Conservation (phyloP, 352 stramenopile genomes). For the Phytopythium aichiense region DNA sequence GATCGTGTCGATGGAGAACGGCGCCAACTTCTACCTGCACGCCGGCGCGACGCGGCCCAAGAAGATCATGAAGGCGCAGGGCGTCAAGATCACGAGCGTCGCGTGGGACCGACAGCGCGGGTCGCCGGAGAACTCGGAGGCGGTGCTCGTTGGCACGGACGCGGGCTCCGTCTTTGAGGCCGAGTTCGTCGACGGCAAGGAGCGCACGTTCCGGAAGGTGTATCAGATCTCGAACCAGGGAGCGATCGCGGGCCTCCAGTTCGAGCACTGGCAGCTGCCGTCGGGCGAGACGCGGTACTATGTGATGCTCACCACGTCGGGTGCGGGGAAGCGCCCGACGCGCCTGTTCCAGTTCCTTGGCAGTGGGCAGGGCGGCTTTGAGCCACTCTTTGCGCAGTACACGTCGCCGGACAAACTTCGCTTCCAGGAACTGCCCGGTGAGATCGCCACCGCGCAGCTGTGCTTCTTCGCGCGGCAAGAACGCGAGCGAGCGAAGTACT, state of each 20-base stretch:
- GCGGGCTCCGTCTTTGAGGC: slow-evolving; percentile 76
- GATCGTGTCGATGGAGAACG: slow-evolving; percentile 86
- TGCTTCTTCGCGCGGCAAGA: slow-evolving; percentile 77
- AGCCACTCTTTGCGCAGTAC: slow-evolving; percentile 85
- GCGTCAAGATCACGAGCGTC: slow-evolving; percentile 70
- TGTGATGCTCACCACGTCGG: slow-evolving; percentile 82
- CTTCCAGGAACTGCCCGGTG: slow-evolving; percentile 89
- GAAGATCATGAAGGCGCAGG: slow-evolving; percentile 85
- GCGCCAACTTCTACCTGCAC: slow-evolving; percentile 85
- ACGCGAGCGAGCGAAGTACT: slow-evolving; percentile 80
- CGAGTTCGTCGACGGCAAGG: slow-evolving; percentile 81
- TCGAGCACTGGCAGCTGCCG: slow-evolving; percentile 71
- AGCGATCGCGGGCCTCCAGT: slow-evolving; percentile 73
- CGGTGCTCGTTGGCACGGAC: slow-evolving; percentile 80
- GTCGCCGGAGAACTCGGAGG: slow-evolving; percentile 48
- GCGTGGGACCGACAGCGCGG: slow-evolving; percentile 81
- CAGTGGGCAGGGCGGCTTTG: slow-evolving; percentile 51
- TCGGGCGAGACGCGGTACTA: slow-evolving; percentile 62
- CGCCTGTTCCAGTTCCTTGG: slow-evolving; percentile 92
- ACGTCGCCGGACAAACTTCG: slow-evolving; percentile 71
- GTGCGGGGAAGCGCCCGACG: slow-evolving; percentile 79
- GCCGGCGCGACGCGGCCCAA: slow-evolving; percentile 67
- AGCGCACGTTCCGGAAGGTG: slow-evolving; percentile 84
- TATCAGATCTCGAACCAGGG: slow-evolving; percentile 89
- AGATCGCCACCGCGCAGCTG: slow-evolving; percentile 76